Percentiles rank a stretch among this genome's conserved stretches.
phyloP scores from a whole-genome alignment of 306 rosid genomes.

The Canavalia ensiformis region DNA sequence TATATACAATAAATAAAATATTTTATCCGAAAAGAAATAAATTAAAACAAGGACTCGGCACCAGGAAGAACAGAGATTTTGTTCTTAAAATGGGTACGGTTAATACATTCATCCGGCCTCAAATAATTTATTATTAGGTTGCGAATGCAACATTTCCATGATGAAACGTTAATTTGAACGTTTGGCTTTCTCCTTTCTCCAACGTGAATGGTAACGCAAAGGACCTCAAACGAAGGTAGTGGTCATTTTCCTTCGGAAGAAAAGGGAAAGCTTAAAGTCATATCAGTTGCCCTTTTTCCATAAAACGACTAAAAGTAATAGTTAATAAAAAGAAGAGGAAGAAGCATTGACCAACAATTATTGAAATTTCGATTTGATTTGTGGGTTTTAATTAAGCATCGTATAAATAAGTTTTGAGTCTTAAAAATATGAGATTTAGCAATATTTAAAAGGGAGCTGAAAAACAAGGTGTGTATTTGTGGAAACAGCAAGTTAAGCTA shows the following conservation, averaged over 20 bases:
- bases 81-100: background rate
- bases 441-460: too few species aligned
- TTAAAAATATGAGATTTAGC: too few species aligned
- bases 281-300: background rate
- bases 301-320: slow-evolving; percentile 13
- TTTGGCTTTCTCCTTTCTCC: background rate
- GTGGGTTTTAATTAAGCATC: background rate
- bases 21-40: too few species aligned
- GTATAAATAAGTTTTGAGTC: background rate
- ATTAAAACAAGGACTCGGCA: background rate
- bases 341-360: background rate
- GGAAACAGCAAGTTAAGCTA: slow-evolving; percentile 3
- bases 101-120: background rate
- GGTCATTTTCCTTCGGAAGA: background rate
- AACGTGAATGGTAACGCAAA: slow-evolving; percentile 16
- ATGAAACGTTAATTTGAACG: background rate
- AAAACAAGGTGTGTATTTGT: slow-evolving; percentile 29
- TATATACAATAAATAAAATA: too few species aligned
- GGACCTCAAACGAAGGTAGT: background rate
- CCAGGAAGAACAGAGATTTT: background rate
- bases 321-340: background rate
- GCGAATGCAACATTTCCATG: slow-evolving; percentile 14
- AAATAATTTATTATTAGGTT: background rate
- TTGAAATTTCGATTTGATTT: background rate
- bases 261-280: background rate